A percentile compares a stretch with the other conserved stretches of the same genome.
phyloP scores from a whole-genome alignment of 768 basidiomycete genomes.

The Lentinula guzmanii region DNA sequence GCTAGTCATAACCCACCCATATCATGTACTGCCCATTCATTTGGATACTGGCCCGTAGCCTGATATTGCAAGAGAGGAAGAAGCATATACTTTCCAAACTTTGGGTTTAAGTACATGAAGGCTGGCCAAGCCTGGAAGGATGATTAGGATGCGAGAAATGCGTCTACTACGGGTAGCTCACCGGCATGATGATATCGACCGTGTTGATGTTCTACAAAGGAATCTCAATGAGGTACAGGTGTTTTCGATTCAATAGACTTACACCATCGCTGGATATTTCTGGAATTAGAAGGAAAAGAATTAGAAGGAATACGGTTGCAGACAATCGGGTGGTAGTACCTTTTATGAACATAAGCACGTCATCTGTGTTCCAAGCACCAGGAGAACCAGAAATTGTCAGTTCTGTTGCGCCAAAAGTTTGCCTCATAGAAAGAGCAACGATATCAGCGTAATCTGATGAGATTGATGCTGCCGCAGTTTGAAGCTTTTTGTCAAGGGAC shows the following conservation, averaged over 20 bases:
- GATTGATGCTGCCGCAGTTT: slow-evolving; percentile 21
- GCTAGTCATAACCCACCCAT: slow-evolving; percentile 16
- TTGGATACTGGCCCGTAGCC: slow-evolving; percentile 12
- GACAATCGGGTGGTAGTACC: slow-evolving; percentile 18
- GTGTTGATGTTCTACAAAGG: slow-evolving; percentile 29
- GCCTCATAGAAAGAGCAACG: slow-evolving; percentile 26
- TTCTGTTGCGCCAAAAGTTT: slow-evolving; percentile 30
- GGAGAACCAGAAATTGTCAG: slow-evolving; percentile 30
- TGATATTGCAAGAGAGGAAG: slow-evolving; percentile 48
- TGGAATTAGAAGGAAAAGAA: slow-evolving; percentile 14
- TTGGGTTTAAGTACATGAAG: slow-evolving; percentile 36
- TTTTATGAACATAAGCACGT: slow-evolving; percentile 43
- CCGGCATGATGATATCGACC: slow-evolving; percentile 38
- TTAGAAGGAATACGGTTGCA: neutral
- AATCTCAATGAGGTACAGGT: neutral
- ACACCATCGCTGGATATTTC: slow-evolving; percentile 33
- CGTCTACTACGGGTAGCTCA: neutral
- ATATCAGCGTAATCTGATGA: slow-evolving; percentile 25
- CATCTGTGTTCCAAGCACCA: slow-evolving; percentile 29
- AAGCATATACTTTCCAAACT: slow-evolving; percentile 34
- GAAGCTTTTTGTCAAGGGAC: slow-evolving; percentile 23
- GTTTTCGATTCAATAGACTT: slow-evolving; percentile 1
- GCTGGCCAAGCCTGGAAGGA: slow-evolving; percentile 26
- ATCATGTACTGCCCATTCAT: slow-evolving; percentile 24
- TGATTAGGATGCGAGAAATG: neutral